phyloP scores from a whole-genome alignment of 2,329 filamentous ascomycete species.

The Epichloe festucae region DNA sequence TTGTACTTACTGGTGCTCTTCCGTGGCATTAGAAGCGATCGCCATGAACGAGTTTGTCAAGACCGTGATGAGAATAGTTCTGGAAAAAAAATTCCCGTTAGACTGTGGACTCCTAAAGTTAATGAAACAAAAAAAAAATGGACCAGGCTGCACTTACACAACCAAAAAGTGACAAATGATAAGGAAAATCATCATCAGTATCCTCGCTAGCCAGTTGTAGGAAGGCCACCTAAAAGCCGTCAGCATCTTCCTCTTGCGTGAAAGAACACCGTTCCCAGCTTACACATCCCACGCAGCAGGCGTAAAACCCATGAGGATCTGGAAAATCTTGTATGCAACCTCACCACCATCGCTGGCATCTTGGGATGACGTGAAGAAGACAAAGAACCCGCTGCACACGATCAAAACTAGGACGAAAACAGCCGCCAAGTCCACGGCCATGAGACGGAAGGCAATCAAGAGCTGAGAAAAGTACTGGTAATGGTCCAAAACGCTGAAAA shows the following conservation, averaged over 20 bases:
- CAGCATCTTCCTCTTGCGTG: not conserved
- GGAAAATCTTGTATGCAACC: conserved; percentile 84
- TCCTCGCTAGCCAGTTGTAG: conserved; percentile 68
- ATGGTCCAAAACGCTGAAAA: conserved; percentile 88
- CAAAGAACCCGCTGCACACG: conserved; percentile 86
- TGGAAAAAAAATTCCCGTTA: conserved; percentile 12
- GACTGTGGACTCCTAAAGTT: not conserved
- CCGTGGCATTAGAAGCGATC: conserved; percentile 82
- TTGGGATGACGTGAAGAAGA: conserved; percentile 78
- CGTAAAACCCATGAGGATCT: conserved; percentile 91
- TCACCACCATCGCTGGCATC: conserved; percentile 55
- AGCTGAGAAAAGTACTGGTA: conserved; percentile 94
- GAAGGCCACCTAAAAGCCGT: conserved; percentile 40
- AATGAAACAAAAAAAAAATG: no score
- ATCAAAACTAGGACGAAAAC: conserved; percentile 76
- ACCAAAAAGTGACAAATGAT: conserved; percentile 94
- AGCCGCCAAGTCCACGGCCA: conserved; percentile 80
- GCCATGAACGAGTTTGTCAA: conserved; percentile 93
- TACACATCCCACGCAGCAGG: conserved; percentile 87
- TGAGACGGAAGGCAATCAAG: conserved; percentile 84
- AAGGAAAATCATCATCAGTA: conserved; percentile 67
- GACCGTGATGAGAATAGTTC: conserved; percentile 88
- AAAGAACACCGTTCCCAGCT: conserved; percentile 14
- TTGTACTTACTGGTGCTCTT: conserved; percentile 59
- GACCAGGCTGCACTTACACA: conserved; percentile 36